phyloP scores from a whole-genome alignment of 2,329 filamentous ascomycete genomes.

The Aureobasidium subglaciale region DNA sequence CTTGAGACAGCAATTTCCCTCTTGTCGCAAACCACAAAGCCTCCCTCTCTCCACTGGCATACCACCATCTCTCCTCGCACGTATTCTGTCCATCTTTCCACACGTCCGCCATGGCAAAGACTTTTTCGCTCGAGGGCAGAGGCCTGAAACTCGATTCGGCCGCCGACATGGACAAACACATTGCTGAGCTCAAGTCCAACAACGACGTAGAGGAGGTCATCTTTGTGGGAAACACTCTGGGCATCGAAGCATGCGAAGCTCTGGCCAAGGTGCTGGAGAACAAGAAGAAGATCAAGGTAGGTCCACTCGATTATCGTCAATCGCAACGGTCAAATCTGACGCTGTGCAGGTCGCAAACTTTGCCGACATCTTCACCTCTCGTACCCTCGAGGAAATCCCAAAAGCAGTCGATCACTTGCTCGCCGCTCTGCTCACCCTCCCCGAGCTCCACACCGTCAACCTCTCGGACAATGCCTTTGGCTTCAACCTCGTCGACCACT shows the following conservation, averaged over 20 bases:
- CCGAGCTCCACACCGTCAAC: conserved; percentile 83
- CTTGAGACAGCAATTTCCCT: background rate
- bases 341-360: conserved; percentile 67
- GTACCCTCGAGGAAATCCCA: conserved; percentile 88
- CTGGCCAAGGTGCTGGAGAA: conserved; percentile 76
- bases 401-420: conserved; percentile 79
- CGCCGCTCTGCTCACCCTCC: conserved; percentile 76
- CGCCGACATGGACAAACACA: conserved; percentile 77
- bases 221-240: conserved; percentile 85
- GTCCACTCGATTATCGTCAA: conserved; percentile 17
- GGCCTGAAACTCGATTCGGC: conserved; percentile 87
- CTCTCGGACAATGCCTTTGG: conserved; percentile 98
- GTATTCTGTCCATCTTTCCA: background rate
- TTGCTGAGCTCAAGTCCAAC: conserved; percentile 65
- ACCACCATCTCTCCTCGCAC: background rate
- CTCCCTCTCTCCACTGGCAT: background rate
- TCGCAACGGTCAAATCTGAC: conserved; percentile 10
- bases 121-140: conserved; percentile 88
- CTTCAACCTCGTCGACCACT: conserved; percentile 84
- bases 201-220: conserved; percentile 75
- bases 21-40: background rate
- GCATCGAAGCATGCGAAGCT: conserved; percentile 77
- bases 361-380: conserved; percentile 95
- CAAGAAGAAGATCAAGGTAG: conserved; percentile 73
- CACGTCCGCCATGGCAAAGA: conserved; percentile 51